These are phyloP conservation scores for Cercis canadensis DNA, from an alignment of 306 rosid genomes.

Conservation along the genomic window DNA sequence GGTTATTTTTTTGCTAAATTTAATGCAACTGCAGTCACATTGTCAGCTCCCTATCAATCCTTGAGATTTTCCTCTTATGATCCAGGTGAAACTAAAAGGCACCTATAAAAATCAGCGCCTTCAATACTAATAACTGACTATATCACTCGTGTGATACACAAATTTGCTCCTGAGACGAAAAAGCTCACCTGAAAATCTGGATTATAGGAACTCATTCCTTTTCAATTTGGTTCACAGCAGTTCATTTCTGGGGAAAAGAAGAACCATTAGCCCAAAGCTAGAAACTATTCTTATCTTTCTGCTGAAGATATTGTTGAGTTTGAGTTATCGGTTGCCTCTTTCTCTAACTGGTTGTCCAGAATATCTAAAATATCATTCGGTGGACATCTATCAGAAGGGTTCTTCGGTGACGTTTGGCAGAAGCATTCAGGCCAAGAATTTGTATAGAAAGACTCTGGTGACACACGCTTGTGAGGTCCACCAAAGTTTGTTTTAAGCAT, in stretches of 20 bases:
- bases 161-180: slow-evolving; percentile 25
- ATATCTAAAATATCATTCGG: slow-evolving; percentile 70
- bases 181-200: slow-evolving; percentile 45
- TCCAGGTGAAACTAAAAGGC: slow-evolving; percentile 29
- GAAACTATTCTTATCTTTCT: slow-evolving; percentile 38
- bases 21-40: not conserved
- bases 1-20: not conserved
- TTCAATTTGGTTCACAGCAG: slow-evolving; percentile 35
- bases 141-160: slow-evolving; percentile 21
- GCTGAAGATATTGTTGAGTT: slow-evolving; percentile 57
- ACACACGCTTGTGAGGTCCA: slow-evolving; percentile 80
- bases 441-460: slow-evolving; percentile 95
- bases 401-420: slow-evolving; percentile 73
- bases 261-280: slow-evolving; percentile 34
- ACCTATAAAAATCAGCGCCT: slow-evolving; percentile 32
- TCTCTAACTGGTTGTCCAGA: slow-evolving; percentile 53
- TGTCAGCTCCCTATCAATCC: not conserved
- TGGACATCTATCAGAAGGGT: slow-evolving; percentile 81
- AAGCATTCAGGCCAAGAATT: slow-evolving; percentile 99
- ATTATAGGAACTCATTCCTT: slow-evolving; percentile 35
- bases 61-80: not conserved
- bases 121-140: slow-evolving; percentile 34
- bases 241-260: slow-evolving; percentile 30
- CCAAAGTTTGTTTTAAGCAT: slow-evolving; percentile 89
- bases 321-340: slow-evolving; percentile 39